Percentiles rank a stretch among this genome's conserved stretches.
Conservation (phyloP, 345 rosid genomes). For the Triadica sebifera region DNA sequence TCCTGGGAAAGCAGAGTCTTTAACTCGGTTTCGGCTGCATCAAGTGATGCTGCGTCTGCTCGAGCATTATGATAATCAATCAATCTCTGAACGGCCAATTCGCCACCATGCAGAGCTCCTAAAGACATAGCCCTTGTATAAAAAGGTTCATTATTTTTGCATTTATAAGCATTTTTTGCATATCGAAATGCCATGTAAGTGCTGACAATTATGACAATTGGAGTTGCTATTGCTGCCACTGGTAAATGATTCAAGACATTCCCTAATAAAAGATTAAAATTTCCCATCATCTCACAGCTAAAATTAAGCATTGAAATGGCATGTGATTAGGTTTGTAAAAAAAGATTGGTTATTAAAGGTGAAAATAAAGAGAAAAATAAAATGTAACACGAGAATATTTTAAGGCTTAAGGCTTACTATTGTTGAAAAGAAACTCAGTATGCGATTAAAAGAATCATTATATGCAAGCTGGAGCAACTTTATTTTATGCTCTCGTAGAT, state of each 20-base stretch:
- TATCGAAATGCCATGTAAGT: conserved; percentile 45
- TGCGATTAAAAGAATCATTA: conserved; percentile 4
- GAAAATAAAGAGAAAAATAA: not conserved
- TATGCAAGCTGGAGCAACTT: not conserved
- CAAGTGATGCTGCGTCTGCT: conserved; percentile 24
- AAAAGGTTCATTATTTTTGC: conserved; percentile 10
- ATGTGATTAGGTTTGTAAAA: too few species aligned
- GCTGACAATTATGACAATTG: conserved; percentile 39
- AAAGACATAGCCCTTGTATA: conserved; percentile 44
- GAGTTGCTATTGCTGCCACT: conserved; percentile 34
- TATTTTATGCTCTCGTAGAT: conserved; percentile 13
- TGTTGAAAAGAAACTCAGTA: conserved; percentile 24
- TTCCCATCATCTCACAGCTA: not conserved
- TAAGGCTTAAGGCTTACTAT: conserved; percentile 29
- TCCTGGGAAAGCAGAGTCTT: conserved; percentile 28
- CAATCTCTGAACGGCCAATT: conserved; percentile 48
- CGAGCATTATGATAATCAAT: conserved; percentile 45
- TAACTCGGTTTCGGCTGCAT: conserved; percentile 30
- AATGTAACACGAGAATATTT: not conserved
- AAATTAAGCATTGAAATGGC: not conserved
- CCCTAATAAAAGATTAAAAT: conserved; percentile 14
- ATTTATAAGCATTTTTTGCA: conserved; percentile 28
- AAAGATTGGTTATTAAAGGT: not conserved
- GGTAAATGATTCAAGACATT: conserved; percentile 27
- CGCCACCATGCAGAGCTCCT: conserved; percentile 56